Percentiles rank a stretch among this genome's conserved stretches.
These are phyloP conservation scores for Hirsutella minnesotensis DNA, from an alignment of 2,329 filamentous ascomycete species.

Conservation along the genomic window DNA sequence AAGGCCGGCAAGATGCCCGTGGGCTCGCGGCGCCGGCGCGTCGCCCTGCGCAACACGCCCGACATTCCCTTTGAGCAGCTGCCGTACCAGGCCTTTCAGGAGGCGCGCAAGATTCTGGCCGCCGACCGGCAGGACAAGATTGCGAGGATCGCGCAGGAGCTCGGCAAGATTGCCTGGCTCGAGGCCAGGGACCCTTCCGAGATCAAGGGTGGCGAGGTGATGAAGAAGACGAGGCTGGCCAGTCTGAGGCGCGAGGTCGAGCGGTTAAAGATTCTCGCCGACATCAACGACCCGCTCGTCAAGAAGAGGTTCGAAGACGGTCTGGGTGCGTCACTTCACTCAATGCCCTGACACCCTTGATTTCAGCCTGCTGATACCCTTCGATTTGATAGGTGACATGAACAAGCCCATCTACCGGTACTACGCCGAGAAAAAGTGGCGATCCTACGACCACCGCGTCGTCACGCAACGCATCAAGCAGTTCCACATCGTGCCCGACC, in stretches of 20 bases:
- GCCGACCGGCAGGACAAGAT: constrained; percentile 76
- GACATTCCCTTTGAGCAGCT: constrained; percentile 83
- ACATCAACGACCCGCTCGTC: constrained; percentile 89
- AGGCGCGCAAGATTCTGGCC: constrained; percentile 73
- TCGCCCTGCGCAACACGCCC: constrained; percentile 50
- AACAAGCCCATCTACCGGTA: constrained; percentile 90
- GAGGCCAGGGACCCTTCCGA: constrained; percentile 44
- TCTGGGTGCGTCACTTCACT: constrained; percentile 47
- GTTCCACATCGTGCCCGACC: constrained; percentile 78
- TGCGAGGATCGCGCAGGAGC: constrained; percentile 54
- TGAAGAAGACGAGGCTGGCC: constrained; percentile 54
- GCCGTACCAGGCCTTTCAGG: constrained; percentile 96
- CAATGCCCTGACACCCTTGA: not conserved
- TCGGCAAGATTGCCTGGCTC: constrained; percentile 56
- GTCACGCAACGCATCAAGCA: constrained; percentile 77
- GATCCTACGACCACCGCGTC: constrained; percentile 65
- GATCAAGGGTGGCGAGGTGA: constrained; percentile 48
- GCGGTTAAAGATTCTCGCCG: constrained; percentile 73
- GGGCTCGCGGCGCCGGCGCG: constrained; percentile 74
- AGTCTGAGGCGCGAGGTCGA: constrained; percentile 65
- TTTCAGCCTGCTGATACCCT: too few relatives aligned
- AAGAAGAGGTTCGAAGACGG: constrained; percentile 94
- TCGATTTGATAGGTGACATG: constrained; percentile 95
- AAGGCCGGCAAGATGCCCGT: constrained; percentile 59
- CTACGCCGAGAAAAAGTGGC: constrained; percentile 82